Conservation (phyloP, 1,284 basidiomycete species). For the Xerocomus minutiporus region DNA sequence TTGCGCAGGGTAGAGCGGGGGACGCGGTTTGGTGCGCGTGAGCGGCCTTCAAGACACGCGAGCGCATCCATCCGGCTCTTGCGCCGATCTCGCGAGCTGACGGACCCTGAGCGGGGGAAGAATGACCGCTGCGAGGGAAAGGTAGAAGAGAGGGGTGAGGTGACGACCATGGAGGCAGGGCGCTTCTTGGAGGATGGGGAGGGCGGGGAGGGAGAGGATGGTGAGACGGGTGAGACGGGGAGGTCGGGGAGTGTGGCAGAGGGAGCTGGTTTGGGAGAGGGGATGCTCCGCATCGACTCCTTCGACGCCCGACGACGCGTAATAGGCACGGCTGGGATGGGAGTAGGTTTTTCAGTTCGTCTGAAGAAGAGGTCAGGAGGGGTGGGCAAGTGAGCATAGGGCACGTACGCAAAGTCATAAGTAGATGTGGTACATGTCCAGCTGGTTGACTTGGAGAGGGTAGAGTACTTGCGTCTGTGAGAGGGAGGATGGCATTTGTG, state of each 20-base stretch:
- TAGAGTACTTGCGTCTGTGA: constrained; percentile 38
- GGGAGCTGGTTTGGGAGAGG: constrained; percentile 59
- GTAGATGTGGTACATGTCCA: constrained; percentile 24
- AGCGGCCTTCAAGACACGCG: constrained; percentile 57
- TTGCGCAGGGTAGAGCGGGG: constrained; percentile 26
- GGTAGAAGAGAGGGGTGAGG: not conserved
- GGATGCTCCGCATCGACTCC: constrained; percentile 48
- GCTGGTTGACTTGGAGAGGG: constrained; percentile 28
- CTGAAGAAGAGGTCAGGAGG: constrained; percentile 11
- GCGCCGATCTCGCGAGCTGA: constrained; percentile 30
- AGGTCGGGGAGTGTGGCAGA: constrained; percentile 38
- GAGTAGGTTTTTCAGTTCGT: constrained; percentile 17
- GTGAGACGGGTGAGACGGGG: constrained; percentile 14
- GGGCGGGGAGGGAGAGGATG: not conserved
- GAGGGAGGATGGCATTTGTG: constrained; percentile 42
- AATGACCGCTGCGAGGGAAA: constrained; percentile 6
- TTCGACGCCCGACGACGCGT: constrained; percentile 36
- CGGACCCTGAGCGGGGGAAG: constrained; percentile 32
- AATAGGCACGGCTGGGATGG: not conserved
- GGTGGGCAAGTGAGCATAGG: too few relatives aligned
- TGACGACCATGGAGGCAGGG: constrained; percentile 12
- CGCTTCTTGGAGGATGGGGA: constrained; percentile 9
- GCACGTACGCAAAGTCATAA: constrained; percentile 21
- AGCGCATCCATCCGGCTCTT: constrained; percentile 49
- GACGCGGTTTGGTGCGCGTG: constrained; percentile 8